Base-by-base conservation (phyloP, 2,329 filamentous ascomycete species). In the Emydomyces testavorans region DNA sequence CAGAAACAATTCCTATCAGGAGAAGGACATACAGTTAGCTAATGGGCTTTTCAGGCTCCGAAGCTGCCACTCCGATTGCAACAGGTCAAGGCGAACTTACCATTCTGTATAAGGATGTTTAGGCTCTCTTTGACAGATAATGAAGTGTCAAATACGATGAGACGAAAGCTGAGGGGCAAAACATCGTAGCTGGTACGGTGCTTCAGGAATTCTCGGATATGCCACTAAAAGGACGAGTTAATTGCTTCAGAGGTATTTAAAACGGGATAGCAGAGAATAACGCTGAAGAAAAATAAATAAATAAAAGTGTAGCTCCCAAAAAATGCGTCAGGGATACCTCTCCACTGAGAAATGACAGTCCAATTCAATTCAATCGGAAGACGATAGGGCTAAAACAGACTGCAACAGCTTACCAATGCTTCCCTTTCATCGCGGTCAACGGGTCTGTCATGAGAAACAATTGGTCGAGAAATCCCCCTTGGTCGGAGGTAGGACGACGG, bases 101-200 rank as follows among this genome's bases (percentile, higher is more conserved):
- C 87, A 74, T 96, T 96, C 66, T 96, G 90, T 39, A 88, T 87
- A 55, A 98, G 75, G 57, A 96, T 96, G 61, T 86, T 88, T 60
- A 98, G 72, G 66, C 88, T 95, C 76, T 96, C 95, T 72, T 93
- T 94, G 59, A 98, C 93, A 48, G 95, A 80, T 50, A 98, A 76
- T 53, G 89, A 82, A 53, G 88, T 96, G 67, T 98, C 93, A 64
- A 98, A 85, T 54, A 95, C 80, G 61, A 98, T 93, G 48, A 98
- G 80, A 54, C 92, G 85, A 69, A 94, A 98, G 57, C 89, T 95
- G 52, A 98, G 79, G 15, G 92, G 92, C 40, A 98, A 76, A 56
- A 98, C 92, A 70, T 98, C 92, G 73, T 98, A 98, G 66, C 89
- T 95, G 29, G 87, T 96, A 62, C 92, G 83, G 58, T 93, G 83